A percentile compares a stretch with the other conserved stretches of the same genome.
Evolutionary conservation across 257 asterid genomes (phyloP).

Genomic region (Solanum rostratum): DNA sequence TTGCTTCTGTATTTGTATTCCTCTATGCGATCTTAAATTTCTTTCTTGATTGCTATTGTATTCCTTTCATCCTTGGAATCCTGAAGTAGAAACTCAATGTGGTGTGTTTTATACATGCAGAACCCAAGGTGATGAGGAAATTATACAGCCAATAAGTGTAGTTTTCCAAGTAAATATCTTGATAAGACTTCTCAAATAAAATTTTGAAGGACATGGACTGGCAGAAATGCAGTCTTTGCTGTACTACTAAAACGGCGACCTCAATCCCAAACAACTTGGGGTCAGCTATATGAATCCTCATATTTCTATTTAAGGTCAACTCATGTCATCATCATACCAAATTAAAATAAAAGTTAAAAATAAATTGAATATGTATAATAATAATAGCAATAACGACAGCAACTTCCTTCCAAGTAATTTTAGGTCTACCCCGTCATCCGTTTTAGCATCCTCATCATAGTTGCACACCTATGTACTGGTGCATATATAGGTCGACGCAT

Average conservation of each 20-base stretch:
- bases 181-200: neutral
- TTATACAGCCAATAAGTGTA: neutral
- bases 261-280: neutral
- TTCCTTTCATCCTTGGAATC: neutral
- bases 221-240: neutral
- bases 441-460: neutral
- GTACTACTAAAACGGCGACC: neutral
- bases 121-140: neutral
- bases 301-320: neutral
- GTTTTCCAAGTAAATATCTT: neutral
- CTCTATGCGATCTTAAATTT: neutral
- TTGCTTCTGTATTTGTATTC: neutral
- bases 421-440: neutral
- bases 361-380: neutral
- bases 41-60: neutral
- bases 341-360: neutral
- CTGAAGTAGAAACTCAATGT: neutral
- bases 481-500: neutral
- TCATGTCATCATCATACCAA: neutral
- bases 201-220: neutral
- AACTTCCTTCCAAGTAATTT: neutral
- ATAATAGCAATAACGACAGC: neutral
- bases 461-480: neutral
- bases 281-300: neutral
- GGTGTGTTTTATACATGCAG: neutral